phyloP scores from a whole-genome alignment of 805 yeast genomes.

The Kodamaea jinghongensis region DNA sequence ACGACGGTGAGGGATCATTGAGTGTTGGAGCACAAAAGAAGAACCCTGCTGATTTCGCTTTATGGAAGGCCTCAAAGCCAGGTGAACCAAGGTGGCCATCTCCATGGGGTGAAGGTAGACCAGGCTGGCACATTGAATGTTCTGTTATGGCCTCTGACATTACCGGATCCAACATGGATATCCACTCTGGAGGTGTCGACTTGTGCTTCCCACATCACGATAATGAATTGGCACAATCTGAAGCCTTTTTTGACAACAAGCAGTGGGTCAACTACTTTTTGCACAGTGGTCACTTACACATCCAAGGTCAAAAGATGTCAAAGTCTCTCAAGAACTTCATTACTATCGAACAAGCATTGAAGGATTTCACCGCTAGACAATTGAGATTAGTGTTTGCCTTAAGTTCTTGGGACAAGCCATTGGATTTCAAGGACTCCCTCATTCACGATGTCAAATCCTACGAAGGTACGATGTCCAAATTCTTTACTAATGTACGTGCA shows the following conservation, averaged over 20 bases:
- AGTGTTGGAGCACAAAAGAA: constrained; percentile 55
- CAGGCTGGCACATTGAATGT: constrained; percentile 99
- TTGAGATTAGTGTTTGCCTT: constrained; percentile 87
- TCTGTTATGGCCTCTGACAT: constrained; percentile 96
- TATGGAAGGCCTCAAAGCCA: constrained; percentile 95
- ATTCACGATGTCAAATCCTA: constrained; percentile 71
- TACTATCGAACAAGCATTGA: constrained; percentile 86
- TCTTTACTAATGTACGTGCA: constrained; percentile 86
- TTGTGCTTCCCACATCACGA: constrained; percentile 99
- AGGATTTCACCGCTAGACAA: constrained; percentile 71
- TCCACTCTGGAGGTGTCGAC: constrained; percentile 96
- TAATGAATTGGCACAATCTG: constrained; percentile 95
- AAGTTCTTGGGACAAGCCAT: constrained; percentile 87
- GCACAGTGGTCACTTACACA: constrained; percentile 97
- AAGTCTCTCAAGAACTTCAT: constrained; percentile 93
- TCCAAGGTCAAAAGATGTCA: constrained; percentile 98
- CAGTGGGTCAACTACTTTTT: constrained; percentile 98
- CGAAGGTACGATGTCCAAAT: constrained; percentile 75
- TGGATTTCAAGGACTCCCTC: constrained; percentile 86
- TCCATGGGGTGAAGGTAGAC: constrained; percentile 97
- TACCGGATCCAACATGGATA: constrained; percentile 80
- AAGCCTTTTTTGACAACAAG: constrained; percentile 80
- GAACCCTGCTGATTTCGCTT: constrained; percentile 83
- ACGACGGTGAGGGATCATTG: constrained; percentile 94
- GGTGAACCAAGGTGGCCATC: constrained; percentile 97